Percentiles rank a stretch among this genome's conserved stretches.
phyloP scores from a whole-genome alignment of 306 rosid species.

The Begonia peltatifolia region DNA sequence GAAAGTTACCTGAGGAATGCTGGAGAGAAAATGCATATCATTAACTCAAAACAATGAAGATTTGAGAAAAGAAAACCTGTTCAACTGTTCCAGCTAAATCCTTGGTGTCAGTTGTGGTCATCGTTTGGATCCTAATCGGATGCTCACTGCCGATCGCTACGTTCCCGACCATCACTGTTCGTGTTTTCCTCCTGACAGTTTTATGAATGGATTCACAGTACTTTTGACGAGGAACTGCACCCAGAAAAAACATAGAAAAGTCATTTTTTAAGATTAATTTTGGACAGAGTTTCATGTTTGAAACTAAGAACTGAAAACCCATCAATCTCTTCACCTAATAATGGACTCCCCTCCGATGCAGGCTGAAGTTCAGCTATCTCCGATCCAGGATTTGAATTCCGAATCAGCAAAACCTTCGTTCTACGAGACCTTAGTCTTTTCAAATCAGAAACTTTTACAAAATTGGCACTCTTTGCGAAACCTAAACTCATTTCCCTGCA shows the following conservation, averaged over 20 bases:
- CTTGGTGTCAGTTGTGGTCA: conserved; percentile 94
- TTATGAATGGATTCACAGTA: conserved; percentile 73
- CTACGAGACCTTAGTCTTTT: conserved; percentile 32
- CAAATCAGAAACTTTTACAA: conserved; percentile 60
- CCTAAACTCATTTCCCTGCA: conserved; percentile 55
- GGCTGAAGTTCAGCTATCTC: conserved; percentile 78
- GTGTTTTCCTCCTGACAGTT: conserved; percentile 81
- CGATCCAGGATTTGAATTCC: conserved; percentile 55
- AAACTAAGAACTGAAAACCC: conserved; percentile 1
- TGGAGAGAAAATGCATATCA: no score
- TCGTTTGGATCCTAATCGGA: conserved; percentile 96
- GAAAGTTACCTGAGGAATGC: no score
- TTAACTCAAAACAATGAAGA: no score
- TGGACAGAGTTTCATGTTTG: no score
- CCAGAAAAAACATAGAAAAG: conserved; percentile 5
- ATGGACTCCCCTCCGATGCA: conserved; percentile 77
- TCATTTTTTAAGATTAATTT: background rate
- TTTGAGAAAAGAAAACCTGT: conserved; percentile 34
- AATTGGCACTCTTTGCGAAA: conserved; percentile 48
- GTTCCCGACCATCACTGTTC: conserved; percentile 88
- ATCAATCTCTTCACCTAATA: conserved; percentile 38
- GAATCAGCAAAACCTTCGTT: conserved; percentile 47
- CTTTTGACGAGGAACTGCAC: conserved; percentile 85
- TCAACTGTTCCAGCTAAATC: conserved; percentile 89
- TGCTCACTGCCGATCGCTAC: conserved; percentile 86